Evolutionary conservation across 192 early-diverging fungal genomes (phyloP), one percentile per base, ranked within the genome.

Genomic region (Linnemannia exigua): DNA sequence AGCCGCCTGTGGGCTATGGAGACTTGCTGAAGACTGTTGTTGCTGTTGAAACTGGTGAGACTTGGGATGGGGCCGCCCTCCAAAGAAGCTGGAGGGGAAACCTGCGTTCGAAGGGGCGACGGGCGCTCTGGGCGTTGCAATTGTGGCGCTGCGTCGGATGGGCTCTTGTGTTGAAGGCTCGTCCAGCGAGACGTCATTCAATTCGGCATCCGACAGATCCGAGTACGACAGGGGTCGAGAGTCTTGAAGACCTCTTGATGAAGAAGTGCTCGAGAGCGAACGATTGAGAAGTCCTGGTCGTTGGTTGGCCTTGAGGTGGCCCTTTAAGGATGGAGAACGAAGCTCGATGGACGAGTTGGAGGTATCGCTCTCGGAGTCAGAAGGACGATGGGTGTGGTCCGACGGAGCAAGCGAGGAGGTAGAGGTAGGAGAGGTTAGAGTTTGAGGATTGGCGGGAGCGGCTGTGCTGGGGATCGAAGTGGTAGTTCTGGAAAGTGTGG

Each of bases 61-160:
- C 48, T 79, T 86, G 9, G 84, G 84, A 48, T 86, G 84, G 14
- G 84, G 84, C 41, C 71, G 58, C 20, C 74, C 77, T 20, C 79
- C 79, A 77, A 86, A 86, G 75, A 86, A 86, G 35, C 84, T 86
- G 5, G 84, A 86, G 35, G 84, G 84, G 61, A 86, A 86, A 1
- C 84, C 84, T 19, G 78, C 74, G 14, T 70, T 76, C 17, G 84
- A 76, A 16, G 84, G 5, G 2, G 70, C 66, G 0, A 76, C 69
- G 17, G 84, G 79, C 0, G 31, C 70, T 50, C 74, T 72, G 7
- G 76, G 78, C 16, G 78, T 46, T 41, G 70, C 58, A 19, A 61
- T 63, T 16, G 76, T 83, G 50, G 22, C 71, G 28, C 44, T 70
- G 52, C 67, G 75, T 70, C 80, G 67, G 50, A 50, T 52, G 48